A percentile compares a stretch with the other conserved stretches of the same genome.
Evolutionary conservation across 768 basidiomycete genomes (phyloP).

Genomic region (Boletus fagicola): DNA sequence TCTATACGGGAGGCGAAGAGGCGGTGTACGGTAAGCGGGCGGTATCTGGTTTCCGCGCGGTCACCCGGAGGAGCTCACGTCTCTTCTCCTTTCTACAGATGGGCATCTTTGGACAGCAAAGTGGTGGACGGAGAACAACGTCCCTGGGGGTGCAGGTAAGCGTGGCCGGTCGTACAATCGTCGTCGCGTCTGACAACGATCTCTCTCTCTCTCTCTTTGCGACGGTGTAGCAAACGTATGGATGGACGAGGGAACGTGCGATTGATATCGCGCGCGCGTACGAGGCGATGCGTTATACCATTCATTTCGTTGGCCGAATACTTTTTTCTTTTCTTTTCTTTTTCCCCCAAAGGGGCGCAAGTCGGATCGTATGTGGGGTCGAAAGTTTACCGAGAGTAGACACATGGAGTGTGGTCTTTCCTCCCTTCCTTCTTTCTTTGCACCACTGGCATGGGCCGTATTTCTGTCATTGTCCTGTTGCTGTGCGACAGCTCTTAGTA

Average conservation of each 20-base stretch:
- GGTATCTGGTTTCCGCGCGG: not conserved
- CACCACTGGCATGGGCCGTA: too few relatives aligned
- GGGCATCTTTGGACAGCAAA: conserved; percentile 51
- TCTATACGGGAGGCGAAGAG: conserved; percentile 39
- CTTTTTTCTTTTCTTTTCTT: not conserved
- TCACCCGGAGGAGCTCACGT: not conserved
- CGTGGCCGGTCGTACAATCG: not conserved
- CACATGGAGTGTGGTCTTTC: not conserved
- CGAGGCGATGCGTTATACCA: not conserved
- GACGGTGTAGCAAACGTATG: conserved; percentile 30
- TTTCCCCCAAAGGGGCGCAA: too few relatives aligned
- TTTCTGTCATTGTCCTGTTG: not conserved
- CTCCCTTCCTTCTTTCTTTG: not conserved
- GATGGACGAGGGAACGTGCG: conserved; percentile 36
- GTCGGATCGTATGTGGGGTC: not conserved
- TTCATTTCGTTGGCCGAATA: not conserved
- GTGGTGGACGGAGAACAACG: conserved; percentile 48
- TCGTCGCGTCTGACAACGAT: not conserved
- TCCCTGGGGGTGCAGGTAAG: conserved; percentile 30
- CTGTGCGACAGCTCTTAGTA: not conserved
- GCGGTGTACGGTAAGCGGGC: conserved; percentile 41
- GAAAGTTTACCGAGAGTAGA: not conserved
- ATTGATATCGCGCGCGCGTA: conserved; percentile 12
- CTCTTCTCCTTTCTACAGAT: conserved; percentile 20
- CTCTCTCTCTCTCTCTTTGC: not conserved